These are phyloP conservation scores for Fusarium longipes DNA, from an alignment of 2,329 filamentous ascomycete species.

Conservation along the genomic window DNA sequence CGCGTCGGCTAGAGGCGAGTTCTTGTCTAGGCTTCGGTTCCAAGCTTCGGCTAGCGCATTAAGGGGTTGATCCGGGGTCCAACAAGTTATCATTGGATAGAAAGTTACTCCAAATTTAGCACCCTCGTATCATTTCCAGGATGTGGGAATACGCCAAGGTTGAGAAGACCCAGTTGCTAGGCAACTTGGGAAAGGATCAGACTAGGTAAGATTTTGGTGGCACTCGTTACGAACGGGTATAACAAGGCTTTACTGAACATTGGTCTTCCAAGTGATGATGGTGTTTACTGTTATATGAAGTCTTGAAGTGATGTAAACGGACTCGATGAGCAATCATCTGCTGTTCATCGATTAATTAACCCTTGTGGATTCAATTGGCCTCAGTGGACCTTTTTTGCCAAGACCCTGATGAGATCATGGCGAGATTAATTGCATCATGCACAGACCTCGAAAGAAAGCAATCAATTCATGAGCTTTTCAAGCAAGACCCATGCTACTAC, in stretches of 20 bases:
- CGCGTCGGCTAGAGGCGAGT: slow-evolving; percentile 1
- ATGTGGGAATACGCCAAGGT: slow-evolving; percentile 20
- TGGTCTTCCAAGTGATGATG: no score
- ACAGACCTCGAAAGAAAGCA: slow-evolving; percentile 1
- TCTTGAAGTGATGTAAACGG: background rate
- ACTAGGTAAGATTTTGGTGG: background rate
- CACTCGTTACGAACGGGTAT: background rate
- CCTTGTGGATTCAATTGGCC: background rate
- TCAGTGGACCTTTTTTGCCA: background rate
- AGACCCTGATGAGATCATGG: background rate
- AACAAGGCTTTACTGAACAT: background rate
- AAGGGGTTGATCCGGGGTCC: slow-evolving; percentile 37
- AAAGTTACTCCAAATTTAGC: slow-evolving; percentile 28
- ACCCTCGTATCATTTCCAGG: slow-evolving; percentile 30
- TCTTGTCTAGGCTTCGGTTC: slow-evolving; percentile 14
- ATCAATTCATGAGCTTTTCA: no score
- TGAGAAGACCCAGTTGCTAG: slow-evolving; percentile 25
- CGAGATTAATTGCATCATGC: slow-evolving; percentile 3
- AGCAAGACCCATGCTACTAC: no score
- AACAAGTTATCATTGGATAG: slow-evolving; percentile 10
- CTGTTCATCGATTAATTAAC: background rate
- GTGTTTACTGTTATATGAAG: background rate
- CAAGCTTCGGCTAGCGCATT: slow-evolving; percentile 25
- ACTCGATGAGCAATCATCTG: background rate
- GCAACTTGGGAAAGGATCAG: slow-evolving; percentile 24